Evolutionary conservation across 768 basidiomycete genomes (phyloP), one percentile per base, ranked within the genome.

Genomic region (Chlorophyllum brunneum): DNA sequence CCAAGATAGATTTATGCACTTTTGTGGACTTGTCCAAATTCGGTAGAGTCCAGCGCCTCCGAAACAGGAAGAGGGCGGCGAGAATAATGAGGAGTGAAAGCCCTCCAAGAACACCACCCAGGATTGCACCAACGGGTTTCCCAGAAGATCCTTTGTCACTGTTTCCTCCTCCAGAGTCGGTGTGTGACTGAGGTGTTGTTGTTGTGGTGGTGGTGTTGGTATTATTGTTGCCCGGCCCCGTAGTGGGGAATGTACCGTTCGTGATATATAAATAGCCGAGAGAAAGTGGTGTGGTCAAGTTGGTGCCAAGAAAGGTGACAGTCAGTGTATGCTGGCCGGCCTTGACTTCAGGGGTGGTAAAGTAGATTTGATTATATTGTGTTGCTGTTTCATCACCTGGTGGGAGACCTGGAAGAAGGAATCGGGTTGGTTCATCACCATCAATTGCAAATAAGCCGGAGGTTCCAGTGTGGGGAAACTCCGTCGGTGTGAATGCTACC

Each of bases 221-320:
- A 36, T 5, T 36, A 36, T 1, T n/a, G 2, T 2, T 36, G 34
- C 34, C 16, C 16, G 15, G 34, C 2, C 30, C 15, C 8, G 30
- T 8, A 31, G 15, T 31, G 4, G 6, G 16, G 18, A 41, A 41
- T 22, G 41, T 26, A 24, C 41, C 61, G 43, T 65, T 62, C 13
- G 63, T 54, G 10, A 68, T 48, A 9, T 63, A 33, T 5, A 67
- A 34, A 34, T 64, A 65, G 38, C 62, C 61, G 9, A 68, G 40
- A 4, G 58, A 58, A 16, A 68, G 57, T 8, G 67, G 67, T 18
- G 62, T 65, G 11, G 56, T 56, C 34, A 58, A 31, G 0, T 31
- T 26, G 23, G 41, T 55, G 16, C 67, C 66, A 11, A 56, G 43
- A 30, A 63, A 59, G 0, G 54, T 56, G 8, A 67, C 65, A 0